A percentile compares a stretch with the other conserved stretches of the same genome.
phyloP scores from a whole-genome alignment of 2,329 filamentous ascomycete species.

The Fusarium floridanum region DNA sequence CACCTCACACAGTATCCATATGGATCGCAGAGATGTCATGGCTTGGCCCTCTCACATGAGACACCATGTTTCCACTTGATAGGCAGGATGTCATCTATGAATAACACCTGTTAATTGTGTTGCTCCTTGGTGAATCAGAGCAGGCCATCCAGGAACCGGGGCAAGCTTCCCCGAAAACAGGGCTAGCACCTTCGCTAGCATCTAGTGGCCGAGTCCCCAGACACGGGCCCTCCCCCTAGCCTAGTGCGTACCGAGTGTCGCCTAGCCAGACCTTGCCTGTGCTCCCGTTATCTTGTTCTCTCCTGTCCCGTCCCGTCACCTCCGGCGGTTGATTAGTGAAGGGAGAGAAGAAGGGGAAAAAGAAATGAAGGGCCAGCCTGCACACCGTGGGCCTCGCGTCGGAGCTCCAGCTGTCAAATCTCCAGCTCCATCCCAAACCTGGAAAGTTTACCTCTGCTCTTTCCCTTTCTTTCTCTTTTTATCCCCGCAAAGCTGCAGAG shows the following conservation, averaged over 20 bases:
- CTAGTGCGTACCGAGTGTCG: no score
- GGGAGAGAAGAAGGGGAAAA: background rate
- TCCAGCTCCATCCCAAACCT: background rate
- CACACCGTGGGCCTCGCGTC: background rate
- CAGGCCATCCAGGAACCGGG: constrained; percentile 17
- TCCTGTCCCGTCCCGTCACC: background rate
- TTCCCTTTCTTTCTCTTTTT: constrained; percentile 22
- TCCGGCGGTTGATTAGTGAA: background rate
- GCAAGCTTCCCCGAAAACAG: constrained; percentile 15
- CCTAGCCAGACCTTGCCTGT: constrained; percentile 21
- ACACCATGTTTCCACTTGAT: constrained; percentile 3
- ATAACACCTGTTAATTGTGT: constrained; percentile 2
- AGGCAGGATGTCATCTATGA: background rate
- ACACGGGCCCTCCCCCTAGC: constrained; percentile 25
- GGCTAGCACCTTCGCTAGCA: constrained; percentile 30
- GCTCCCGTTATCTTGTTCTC: constrained; percentile 8
- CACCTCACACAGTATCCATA: background rate
- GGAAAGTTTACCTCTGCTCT: background rate
- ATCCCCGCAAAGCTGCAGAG: constrained; percentile 25
- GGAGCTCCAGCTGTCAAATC: background rate
- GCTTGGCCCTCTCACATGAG: background rate
- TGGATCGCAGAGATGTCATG: background rate
- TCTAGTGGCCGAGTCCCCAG: constrained; percentile 38
- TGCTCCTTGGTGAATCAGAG: constrained; percentile 22
- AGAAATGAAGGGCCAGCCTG: background rate